Base-by-base conservation (phyloP, 192 early-diverging fungal genomes). In the Geosiphon pyriformis region DNA sequence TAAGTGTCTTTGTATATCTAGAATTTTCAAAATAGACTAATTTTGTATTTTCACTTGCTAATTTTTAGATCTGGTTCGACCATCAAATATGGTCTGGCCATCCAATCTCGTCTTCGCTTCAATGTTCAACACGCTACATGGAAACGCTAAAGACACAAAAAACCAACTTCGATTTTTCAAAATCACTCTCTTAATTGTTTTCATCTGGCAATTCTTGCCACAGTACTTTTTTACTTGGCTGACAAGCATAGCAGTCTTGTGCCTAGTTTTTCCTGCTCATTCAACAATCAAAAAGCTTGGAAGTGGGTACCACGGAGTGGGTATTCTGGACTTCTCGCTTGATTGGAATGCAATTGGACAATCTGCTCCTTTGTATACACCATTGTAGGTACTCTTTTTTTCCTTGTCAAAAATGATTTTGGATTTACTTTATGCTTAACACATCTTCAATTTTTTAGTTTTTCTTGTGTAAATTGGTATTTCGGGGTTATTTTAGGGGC, bases 321-420 rank as follows among this genome's bases (percentile, higher is more conserved):
- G 90, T 6, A 81, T 90, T 51, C 74, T 85, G 29, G 83, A 81
- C 52, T 83, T 92, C 42, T 81, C 85, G 2, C 67, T 92, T 15
- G 91, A 93, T 74, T 93, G 91, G 90, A 84, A 78, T 59, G 76
- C 81, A 70, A 74, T 42, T 76, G 75, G 33, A 86, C 90, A 12
- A 65, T 27, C 32, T 22, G 49, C 34, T 25, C 52, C 52, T 35
- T 74, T 93, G 17, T 85, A 85, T 20, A 85, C 87, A 29, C 92
- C 92, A 47, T 93, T 81, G 82, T 82, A 69, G 84, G 87, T 31
- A 83, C 82, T 71, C 90, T 90, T 33, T 11, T 33, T n/a, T 0
- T 50, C 25, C 18, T 20, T 1, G 49, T 37, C 42, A 3, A 10
- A 11, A 29, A 33, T 42, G 33, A n/a, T 37, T 31, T 7, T 33